Conservation (phyloP, 2,329 filamentous ascomycete genomes). For the Fonsecaea monophora region DNA sequence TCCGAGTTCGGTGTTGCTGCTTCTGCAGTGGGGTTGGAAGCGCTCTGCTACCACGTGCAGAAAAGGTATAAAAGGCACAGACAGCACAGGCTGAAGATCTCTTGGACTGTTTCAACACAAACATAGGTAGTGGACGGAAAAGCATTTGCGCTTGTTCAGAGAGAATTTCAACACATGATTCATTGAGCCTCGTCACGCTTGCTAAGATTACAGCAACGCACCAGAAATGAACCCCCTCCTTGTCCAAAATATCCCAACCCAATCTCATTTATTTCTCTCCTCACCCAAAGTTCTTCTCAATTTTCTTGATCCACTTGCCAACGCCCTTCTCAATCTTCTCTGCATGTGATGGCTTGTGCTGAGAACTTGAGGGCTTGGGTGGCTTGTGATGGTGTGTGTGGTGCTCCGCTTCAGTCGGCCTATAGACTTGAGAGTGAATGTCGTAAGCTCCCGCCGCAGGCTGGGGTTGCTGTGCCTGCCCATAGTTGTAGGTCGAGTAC, state of each 20-base stretch:
- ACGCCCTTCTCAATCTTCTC: slow-evolving; percentile 51
- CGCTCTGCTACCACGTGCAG: too few species aligned
- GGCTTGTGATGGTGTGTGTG: slow-evolving; percentile 44
- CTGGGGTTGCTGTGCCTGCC: slow-evolving; percentile 42
- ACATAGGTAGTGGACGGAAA: background rate
- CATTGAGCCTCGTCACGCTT: slow-evolving; percentile 11
- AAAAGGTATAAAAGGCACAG: too few species aligned
- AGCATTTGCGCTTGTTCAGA: background rate
- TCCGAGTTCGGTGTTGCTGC: too few species aligned
- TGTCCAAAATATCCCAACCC: too few species aligned
- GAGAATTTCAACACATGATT: background rate
- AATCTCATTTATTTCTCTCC: background rate
- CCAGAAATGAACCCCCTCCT: background rate
- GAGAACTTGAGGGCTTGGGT: slow-evolving; percentile 31
- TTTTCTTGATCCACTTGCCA: slow-evolving; percentile 54
- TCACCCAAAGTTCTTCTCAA: slow-evolving; percentile 50
- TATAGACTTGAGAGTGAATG: slow-evolving; percentile 55
- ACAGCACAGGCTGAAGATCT: background rate
- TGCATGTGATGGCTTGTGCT: slow-evolving; percentile 45
- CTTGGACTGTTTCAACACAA: background rate
- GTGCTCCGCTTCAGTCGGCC: slow-evolving; percentile 54
- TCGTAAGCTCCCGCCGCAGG: slow-evolving; percentile 45
- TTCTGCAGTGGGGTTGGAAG: too few species aligned
- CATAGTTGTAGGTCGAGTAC: slow-evolving; percentile 53
- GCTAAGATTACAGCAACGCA: slow-evolving; percentile 5